Conservation (phyloP, 78 protist species). For the Anaeramoeba ignava region DNA sequence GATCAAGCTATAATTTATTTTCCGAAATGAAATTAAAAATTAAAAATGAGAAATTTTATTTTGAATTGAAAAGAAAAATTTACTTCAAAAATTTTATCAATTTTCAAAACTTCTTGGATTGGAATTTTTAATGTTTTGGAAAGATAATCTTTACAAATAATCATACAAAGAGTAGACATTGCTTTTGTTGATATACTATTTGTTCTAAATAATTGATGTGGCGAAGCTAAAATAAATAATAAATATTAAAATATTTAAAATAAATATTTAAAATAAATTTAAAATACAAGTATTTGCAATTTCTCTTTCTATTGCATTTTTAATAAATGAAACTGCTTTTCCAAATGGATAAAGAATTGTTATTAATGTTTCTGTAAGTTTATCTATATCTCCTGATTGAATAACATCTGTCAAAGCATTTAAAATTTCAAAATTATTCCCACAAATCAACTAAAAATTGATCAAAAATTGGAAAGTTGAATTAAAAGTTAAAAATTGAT, state of each 20-base stretch:
- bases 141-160: background rate
- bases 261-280: background rate
- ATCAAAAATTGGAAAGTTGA: no score
- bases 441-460: background rate
- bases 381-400: background rate
- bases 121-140: background rate
- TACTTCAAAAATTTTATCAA: no score
- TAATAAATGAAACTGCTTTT: background rate
- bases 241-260: background rate
- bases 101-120: background rate
- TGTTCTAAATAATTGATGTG: background rate
- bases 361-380: background rate
- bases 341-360: background rate
- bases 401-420: background rate
- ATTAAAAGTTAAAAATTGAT: no score
- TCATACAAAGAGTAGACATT: background rate
- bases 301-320: background rate
- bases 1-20: background rate
- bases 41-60: background rate
- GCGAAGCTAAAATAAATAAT: background rate
- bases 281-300: background rate
- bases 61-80: no score
- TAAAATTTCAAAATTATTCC: background rate
- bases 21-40: background rate
- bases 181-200: background rate